Percentiles rank a stretch among this genome's conserved stretches.
These are phyloP conservation scores for Salvia sclarea DNA, from an alignment of 305 asterid genomes.

Conservation along the genomic window DNA sequence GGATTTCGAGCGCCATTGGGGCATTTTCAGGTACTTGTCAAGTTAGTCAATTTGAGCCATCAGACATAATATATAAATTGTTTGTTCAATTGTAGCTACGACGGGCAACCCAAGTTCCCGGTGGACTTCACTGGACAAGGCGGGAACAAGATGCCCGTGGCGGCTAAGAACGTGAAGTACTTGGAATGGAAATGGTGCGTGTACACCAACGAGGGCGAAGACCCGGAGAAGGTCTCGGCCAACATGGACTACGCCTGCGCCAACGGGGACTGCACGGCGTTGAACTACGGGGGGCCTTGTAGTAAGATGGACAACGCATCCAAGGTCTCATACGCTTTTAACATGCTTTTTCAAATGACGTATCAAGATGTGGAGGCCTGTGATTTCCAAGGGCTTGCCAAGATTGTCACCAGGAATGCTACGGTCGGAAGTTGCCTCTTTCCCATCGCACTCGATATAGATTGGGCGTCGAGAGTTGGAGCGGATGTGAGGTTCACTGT, in stretches of 20 bases:
- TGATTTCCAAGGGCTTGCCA: constrained; percentile 54
- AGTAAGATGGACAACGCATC: constrained; percentile 19
- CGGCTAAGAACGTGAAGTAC: constrained; percentile 52
- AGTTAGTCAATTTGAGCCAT: too few relatives aligned
- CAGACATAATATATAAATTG: too few relatives aligned
- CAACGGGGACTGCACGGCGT: constrained; percentile 51
- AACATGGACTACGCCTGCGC: constrained; percentile 51
- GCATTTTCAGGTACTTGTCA: constrained; percentile 40
- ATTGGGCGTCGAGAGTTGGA: constrained; percentile 29
- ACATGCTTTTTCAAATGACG: constrained; percentile 54
- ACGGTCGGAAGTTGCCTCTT: constrained; percentile 45
- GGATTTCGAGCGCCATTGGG: constrained; percentile 80
- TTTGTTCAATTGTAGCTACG: too few relatives aligned
- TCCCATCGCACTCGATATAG: constrained; percentile 52
- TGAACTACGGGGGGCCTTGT: constrained; percentile 39
- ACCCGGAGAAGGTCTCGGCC: neutral
- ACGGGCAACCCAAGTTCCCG: constrained; percentile 63
- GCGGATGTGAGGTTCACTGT: neutral
- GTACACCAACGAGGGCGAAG: constrained; percentile 31
- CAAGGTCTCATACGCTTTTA: constrained; percentile 57
- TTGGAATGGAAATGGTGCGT: constrained; percentile 56
- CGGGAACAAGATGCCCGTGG: constrained; percentile 42
- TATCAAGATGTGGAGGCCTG: constrained; percentile 62
- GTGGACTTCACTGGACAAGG: constrained; percentile 56
- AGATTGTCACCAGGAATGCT: constrained; percentile 37